A percentile compares a stretch with the other conserved stretches of the same genome.
Evolutionary conservation across 1,139 yeast species (phyloP).

Genomic region (Schwanniomyces etchellsii): DNA sequence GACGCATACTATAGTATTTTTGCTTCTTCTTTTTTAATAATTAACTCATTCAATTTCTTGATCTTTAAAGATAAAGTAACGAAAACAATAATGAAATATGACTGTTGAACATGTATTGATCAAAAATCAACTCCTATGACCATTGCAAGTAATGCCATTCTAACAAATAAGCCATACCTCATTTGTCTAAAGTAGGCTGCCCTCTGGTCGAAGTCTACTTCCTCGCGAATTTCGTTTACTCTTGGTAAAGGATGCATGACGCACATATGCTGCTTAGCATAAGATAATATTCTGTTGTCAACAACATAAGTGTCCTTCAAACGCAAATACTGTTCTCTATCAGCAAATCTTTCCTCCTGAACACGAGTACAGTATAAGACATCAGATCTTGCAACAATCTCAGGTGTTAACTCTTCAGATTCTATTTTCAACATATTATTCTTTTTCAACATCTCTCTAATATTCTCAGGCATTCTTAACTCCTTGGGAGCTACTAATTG

Average conservation of each 20-base stretch:
- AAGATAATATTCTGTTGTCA: conserved; percentile 83
- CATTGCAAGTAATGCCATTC: conserved; percentile 98
- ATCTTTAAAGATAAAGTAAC: too few species aligned
- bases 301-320: conserved; percentile 90
- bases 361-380: conserved; percentile 97
- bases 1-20: too few species aligned
- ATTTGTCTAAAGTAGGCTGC: conserved; percentile 99
- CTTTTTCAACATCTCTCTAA: conserved; percentile 58
- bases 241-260: conserved; percentile 99
- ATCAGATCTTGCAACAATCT: conserved; percentile 82
- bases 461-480: conserved; percentile 70
- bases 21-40: too few species aligned
- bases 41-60: too few species aligned
- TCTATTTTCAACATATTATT: conserved; percentile 69
- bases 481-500: conserved; percentile 91
- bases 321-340: conserved; percentile 71
- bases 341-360: conserved; percentile 90
- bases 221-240: conserved; percentile 92
- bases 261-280: conserved; percentile 98
- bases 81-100: too few species aligned
- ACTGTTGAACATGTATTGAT: conserved; percentile 3
- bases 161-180: conserved; percentile 95
- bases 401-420: conserved; percentile 72
- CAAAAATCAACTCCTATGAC: conserved; percentile 81
- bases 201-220: conserved; percentile 98